Base-by-base conservation (phyloP, 805 yeast genomes). In the Candida rishiriensis region DNA sequence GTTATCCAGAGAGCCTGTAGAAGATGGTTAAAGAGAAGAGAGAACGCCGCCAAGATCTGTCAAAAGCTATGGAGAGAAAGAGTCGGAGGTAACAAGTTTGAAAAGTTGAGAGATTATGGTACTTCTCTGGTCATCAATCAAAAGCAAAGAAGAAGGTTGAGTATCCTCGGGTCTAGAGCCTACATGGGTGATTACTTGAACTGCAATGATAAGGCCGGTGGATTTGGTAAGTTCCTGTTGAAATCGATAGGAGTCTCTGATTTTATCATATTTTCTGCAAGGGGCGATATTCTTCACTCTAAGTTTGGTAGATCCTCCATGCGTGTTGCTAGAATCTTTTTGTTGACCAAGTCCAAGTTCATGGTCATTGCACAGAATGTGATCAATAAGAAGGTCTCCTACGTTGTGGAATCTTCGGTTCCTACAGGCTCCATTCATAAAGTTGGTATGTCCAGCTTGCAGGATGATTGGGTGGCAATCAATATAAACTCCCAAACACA, bases 1-100 rank as follows among this genome's bases (percentile, higher is more conserved):
- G 80, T 95, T 56, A 91, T 93, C 55, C 99, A 93, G 71, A 79
- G 97, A 53, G 98, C 99, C 3, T 89, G 97, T 87, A 78, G 99
- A 70, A 74, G 87, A 56, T 87, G 84, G 60, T 69, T 82, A 49
- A 82, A 81, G 64, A 76, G 87, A 59, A 83, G 90, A 68, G 85
- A 83, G 44, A 96, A 88, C 56, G 89, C 95, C 18, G 97, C 97
- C 1, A 79, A 77, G 46, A 76, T 73, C 42, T 79, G 88, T 36
- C 97, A 90, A 66, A 76, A 83, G 49, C 81, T 86, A 39, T 88
- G 95, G 85, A 79, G 93, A 63, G 83, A 78, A 48, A 78, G 81
- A 59, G 80, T 75, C 41, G 89, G 86, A 48, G 91, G 96, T 18
- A 85, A 88, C 63, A 79, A 87, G 60, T 85, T 74, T 54, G 91